Evolutionary conservation across 371 early-diverging fungal genomes (phyloP).

Genomic region (Actinomortierella ambigua): DNA sequence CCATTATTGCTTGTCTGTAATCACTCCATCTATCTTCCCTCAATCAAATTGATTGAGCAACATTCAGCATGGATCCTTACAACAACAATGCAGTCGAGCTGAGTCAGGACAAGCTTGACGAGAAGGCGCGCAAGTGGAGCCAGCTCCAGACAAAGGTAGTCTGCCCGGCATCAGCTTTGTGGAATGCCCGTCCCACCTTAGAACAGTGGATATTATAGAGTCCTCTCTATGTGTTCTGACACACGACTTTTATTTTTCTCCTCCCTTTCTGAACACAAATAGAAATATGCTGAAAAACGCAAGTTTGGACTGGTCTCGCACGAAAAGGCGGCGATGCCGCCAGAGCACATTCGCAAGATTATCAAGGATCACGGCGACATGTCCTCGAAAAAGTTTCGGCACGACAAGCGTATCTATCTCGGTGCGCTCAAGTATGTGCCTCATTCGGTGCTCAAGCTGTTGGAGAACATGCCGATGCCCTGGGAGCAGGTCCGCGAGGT

Average conservation of each 20-base stretch:
- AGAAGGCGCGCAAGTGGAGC: slow-evolving; percentile 89
- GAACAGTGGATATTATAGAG: too few relatives aligned
- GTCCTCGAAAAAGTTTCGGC: slow-evolving; percentile 95
- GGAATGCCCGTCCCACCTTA: neutral
- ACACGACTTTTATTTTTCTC: neutral
- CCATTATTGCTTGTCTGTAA: slow-evolving; percentile 6
- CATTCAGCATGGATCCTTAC: slow-evolving; percentile 15
- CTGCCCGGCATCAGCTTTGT: neutral
- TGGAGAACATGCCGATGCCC: slow-evolving; percentile 99
- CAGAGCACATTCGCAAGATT: slow-evolving; percentile 96
- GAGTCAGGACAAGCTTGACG: slow-evolving; percentile 65
- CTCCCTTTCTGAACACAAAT: neutral
- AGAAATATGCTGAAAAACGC: slow-evolving; percentile 90
- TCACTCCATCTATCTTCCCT: slow-evolving; percentile 14
- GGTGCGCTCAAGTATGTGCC: slow-evolving; percentile 99
- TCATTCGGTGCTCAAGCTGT: slow-evolving; percentile 96
- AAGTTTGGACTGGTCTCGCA: slow-evolving; percentile 84
- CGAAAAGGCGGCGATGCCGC: slow-evolving; percentile 95
- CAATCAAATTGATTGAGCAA: too few relatives aligned
- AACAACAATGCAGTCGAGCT: slow-evolving; percentile 44
- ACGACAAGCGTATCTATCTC: slow-evolving; percentile 96
- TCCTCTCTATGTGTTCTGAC: too few relatives aligned
- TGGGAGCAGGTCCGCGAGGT: slow-evolving; percentile 99
- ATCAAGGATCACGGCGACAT: slow-evolving; percentile 99
- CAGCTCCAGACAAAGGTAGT: slow-evolving; percentile 80